Evolutionary conservation across 2,329 filamentous ascomycete genomes (phyloP), one percentile per base, ranked within the genome.

Genomic region (Neoscytalidium dimidiatum): DNA sequence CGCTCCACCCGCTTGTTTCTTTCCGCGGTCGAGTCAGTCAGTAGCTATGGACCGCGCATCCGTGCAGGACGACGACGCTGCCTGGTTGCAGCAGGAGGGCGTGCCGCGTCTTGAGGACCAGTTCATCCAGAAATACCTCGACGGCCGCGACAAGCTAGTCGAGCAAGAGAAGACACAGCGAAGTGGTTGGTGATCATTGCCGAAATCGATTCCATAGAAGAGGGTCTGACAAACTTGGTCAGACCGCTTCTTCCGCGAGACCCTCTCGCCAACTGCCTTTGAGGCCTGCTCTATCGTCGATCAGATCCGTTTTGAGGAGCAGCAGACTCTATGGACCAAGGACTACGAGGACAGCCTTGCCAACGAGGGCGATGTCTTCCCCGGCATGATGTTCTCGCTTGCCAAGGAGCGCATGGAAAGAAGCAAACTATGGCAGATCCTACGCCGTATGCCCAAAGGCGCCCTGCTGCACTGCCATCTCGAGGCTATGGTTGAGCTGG

Each of bases 321-420:
- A 89, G 71, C 81, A 84, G 61, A 89, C 87, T 2, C 81, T 94
- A 66, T 97, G 93, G 94, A 92, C 89, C 9, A 82, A 86, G 33
- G 85, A 87, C 51, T 86, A 90, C 57, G 90, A 94, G 71, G 88
- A 94, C 72, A 83, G 83, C 49, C 80, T 92, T 3, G 88, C 89
- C 3, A 84, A 86, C 68, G 80, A 86, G 64, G 84, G 87, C 67
- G 86, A 88, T 69, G 81, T 94, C 58, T 92, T 91, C 74, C 92
- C 92, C 0, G 94, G 94, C 11, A 96, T 97, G 90, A 95, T 96
- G 91, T 97, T 97, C 78, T 89, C 86, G 38, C 84, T 94, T 38
- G 92, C 92, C 70, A 94, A 93, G 77, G 86, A 88, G n/a, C 87
- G 88, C 41, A 96, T 97, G 87, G 92, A 96, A 78, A 83, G 84